Base-by-base conservation (phyloP, 139 green algal genomes). In the Chlorella vulgaris region DNA sequence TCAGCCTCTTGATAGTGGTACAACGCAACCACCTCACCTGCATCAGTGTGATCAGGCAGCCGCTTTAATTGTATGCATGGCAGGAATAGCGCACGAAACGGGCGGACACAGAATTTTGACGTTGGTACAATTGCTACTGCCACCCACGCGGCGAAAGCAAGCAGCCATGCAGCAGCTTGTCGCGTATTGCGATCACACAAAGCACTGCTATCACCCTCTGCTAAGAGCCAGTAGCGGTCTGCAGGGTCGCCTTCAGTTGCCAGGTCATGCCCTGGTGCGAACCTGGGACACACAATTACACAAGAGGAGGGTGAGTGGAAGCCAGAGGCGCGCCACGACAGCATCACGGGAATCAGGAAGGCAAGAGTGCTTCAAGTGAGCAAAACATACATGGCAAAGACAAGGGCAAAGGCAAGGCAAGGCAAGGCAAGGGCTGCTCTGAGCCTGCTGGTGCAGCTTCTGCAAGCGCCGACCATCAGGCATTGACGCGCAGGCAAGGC, bases 181-280 rank as follows among this genome's bases (percentile, higher is more conserved):
- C 61, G 61, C 19, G 28, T 18, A 38, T 38, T 28, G 10, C 47
- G 13, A 58, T 15, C 47, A 10, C 47, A 58, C 47, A 10, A 24
- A 58, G 47, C 47, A 10, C 47, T 15, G 47, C 13, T 62, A 3
- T n/a, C 63, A 82, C 83, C 83, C 39, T 87, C 83, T 28, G 76
- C 51, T n/a, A 87, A 39, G 2, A 87, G 36, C 78, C 78, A 87
- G 13, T 85, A 67, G 36, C 50, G 76, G 62, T 84, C 83, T 19
- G 83, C 83, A 10, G 61, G 60, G 31, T 87, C 83, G 5, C 83
- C 83, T n/a, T 87, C 69, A 2, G 71, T 67, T 1, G 53, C 78
- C 36, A 87, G 33, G 47, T 87, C 83, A 28, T 82, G 78, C 18
- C 83, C 83, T 0, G 78, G 61, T 0, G 38, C 50, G 51, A 87